These are phyloP conservation scores for Aureobasidium musti DNA, from an alignment of 2,329 filamentous ascomycete species.

Conservation along the genomic window DNA sequence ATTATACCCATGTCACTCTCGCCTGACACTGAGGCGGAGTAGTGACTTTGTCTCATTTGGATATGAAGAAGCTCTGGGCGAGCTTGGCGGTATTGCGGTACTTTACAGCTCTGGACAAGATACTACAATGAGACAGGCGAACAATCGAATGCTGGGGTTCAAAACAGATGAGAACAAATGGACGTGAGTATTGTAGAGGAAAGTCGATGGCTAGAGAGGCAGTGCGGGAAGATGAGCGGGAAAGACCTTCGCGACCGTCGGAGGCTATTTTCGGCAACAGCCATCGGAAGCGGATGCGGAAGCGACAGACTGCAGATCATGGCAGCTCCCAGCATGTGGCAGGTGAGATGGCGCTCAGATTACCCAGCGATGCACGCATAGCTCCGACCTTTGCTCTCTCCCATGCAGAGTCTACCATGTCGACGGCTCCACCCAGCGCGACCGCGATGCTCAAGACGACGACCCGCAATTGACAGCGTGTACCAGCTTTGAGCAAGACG, in stretches of 20 bases:
- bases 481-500: background rate
- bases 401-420: background rate
- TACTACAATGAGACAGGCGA: background rate
- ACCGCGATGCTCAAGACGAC: background rate
- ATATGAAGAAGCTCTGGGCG: background rate
- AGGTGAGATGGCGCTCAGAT: conserved; percentile 14
- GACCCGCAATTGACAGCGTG: background rate
- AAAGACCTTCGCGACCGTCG: background rate
- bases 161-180: background rate
- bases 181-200: background rate
- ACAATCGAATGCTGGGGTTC: background rate
- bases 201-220: background rate
- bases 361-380: background rate
- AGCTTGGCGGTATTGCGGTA: background rate
- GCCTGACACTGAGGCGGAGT: background rate
- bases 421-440: background rate
- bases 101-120: background rate
- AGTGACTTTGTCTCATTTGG: background rate
- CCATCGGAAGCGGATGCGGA: background rate
- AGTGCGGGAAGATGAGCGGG: background rate
- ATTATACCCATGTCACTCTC: conserved; percentile 6
- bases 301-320: conserved; percentile 1
- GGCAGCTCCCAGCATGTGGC: background rate
- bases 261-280: background rate
- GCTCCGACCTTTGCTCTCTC: background rate